A percentile compares a stretch with the other conserved stretches of the same genome.
phyloP scores from a whole-genome alignment of 1,284 basidiomycete genomes.

The Cryptococcus deneoformans region DNA sequence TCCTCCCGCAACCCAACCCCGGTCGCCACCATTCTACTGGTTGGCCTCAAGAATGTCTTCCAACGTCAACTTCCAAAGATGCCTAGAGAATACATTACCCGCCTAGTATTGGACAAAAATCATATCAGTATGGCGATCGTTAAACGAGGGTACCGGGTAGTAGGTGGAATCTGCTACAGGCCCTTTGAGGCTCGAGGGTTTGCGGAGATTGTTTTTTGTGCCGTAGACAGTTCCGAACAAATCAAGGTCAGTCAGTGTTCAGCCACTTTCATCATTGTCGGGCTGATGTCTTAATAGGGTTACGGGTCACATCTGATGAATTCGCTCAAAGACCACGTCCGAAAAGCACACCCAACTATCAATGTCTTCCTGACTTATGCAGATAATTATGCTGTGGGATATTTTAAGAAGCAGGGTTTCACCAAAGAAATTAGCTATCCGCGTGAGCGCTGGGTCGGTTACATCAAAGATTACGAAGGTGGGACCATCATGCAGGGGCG shows the following conservation, averaged over 20 bases:
- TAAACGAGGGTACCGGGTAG: conserved; percentile 92
- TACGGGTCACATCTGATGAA: conserved; percentile 99
- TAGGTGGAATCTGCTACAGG: conserved; percentile 96
- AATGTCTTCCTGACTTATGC: conserved; percentile 97
- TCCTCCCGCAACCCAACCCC: conserved; percentile 73
- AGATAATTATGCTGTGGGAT: conserved; percentile 98
- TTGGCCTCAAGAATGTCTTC: conserved; percentile 94
- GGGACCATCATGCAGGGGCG: conserved; percentile 99
- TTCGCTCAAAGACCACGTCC: conserved; percentile 93
- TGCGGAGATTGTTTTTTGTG: conserved; percentile 99
- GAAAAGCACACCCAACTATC: conserved; percentile 71
- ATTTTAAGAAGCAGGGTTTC: conserved; percentile 99
- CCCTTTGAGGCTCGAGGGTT: conserved; percentile 94
- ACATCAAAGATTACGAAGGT: conserved; percentile 99
- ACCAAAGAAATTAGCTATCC: conserved; percentile 94
- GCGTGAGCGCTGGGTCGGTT: conserved; percentile 92
- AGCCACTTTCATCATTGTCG: neutral
- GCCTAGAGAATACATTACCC: conserved; percentile 98
- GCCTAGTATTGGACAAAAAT: conserved; percentile 89
- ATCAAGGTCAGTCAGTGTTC: conserved; percentile 77
- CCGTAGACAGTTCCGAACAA: conserved; percentile 94
- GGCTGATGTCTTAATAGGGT: conserved; percentile 57
- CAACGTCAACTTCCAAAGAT: conserved; percentile 98
- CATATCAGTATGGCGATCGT: conserved; percentile 93
- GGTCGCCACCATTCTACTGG: conserved; percentile 77